Evolutionary conservation across 129 eudicot species (phyloP).

Genomic region (Logfia minima): DNA sequence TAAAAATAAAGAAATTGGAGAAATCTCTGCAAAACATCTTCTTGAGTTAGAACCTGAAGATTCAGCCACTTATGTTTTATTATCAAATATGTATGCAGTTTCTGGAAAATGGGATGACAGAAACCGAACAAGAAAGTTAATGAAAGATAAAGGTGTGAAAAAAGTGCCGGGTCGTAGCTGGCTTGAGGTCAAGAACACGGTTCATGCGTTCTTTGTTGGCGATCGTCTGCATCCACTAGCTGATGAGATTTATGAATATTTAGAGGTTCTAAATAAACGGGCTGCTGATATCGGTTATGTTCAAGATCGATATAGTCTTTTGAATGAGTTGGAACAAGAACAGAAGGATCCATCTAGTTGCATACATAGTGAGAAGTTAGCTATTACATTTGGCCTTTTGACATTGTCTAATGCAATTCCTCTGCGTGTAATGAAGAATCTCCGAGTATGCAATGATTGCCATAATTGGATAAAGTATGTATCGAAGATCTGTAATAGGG

Average conservation of each 20-base stretch:
- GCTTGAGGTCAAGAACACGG: conserved; percentile 78
- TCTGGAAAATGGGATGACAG: conserved; percentile 62
- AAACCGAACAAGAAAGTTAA: conserved; percentile 65
- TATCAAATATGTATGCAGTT: conserved; percentile 87
- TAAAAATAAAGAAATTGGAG: conserved; percentile 79
- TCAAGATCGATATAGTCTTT: conserved; percentile 62
- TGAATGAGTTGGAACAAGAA: conserved; percentile 67
- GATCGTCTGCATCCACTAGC: conserved; percentile 83
- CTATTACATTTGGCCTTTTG: conserved; percentile 81
- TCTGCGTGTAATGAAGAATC: conserved; percentile 84
- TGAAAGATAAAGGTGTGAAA: conserved; percentile 88
- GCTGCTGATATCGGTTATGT: conserved; percentile 69
- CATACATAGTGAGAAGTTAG: conserved; percentile 85
- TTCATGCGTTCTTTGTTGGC: conserved; percentile 93
- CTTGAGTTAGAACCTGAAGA: conserved; percentile 74
- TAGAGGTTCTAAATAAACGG: conserved; percentile 58
- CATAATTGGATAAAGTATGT: conserved; percentile 94
- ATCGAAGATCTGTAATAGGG: conserved; percentile 58
- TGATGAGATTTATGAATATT: conserved; percentile 59
- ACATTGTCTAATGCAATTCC: conserved; percentile 59
- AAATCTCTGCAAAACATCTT: conserved; percentile 62
- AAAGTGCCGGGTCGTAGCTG: conserved; percentile 97
- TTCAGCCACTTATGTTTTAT: conserved; percentile 90
- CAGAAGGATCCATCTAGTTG: conserved; percentile 61
- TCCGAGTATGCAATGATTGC: conserved; percentile 88